phyloP scores from a whole-genome alignment of 139 green algal species.

The Tetratostichococcus sp. region DNA sequence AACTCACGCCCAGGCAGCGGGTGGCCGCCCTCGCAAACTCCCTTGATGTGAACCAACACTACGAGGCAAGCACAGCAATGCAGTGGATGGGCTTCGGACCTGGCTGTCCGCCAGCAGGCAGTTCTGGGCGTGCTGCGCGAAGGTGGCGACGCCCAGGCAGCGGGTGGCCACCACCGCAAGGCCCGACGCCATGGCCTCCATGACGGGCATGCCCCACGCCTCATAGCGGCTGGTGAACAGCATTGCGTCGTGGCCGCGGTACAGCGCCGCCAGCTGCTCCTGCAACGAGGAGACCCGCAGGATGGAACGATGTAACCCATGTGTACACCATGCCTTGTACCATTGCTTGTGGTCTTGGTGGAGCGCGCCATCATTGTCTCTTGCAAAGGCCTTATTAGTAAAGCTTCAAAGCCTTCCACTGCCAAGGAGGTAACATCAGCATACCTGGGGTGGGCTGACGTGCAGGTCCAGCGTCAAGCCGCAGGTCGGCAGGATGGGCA shows the following conservation, averaged over 20 bases:
- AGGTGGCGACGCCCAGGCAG: slow-evolving; percentile 51
- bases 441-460: slow-evolving; percentile 33
- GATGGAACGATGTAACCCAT: too few relatives aligned
- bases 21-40: slow-evolving; percentile 57
- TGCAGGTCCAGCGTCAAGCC: slow-evolving; percentile 38
- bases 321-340: too few relatives aligned
- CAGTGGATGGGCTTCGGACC: too few relatives aligned
- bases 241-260: slow-evolving; percentile 56
- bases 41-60: too few relatives aligned
- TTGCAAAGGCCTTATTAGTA: too few relatives aligned
- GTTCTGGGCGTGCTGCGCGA: slow-evolving; percentile 45
- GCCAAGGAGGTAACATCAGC: too few relatives aligned
- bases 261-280: slow-evolving; percentile 47
- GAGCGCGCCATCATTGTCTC: too few relatives aligned
- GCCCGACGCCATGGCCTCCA: slow-evolving; percentile 66
- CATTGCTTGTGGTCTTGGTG: too few relatives aligned
- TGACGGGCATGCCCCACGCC: slow-evolving; percentile 72
- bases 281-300: slow-evolving; percentile 22
- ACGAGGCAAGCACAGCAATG: too few relatives aligned
- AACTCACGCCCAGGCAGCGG: slow-evolving; percentile 51
- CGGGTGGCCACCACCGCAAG: slow-evolving; percentile 53
- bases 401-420: too few relatives aligned
- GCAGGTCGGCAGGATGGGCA: slow-evolving; percentile 21
- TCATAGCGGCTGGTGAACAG: slow-evolving; percentile 66
- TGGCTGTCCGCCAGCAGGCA: slow-evolving; percentile 46